Percentiles rank a stretch among this genome's conserved stretches.
Conservation (phyloP, 352 stramenopile genomes). For the Globisporangium paddicum region DNA sequence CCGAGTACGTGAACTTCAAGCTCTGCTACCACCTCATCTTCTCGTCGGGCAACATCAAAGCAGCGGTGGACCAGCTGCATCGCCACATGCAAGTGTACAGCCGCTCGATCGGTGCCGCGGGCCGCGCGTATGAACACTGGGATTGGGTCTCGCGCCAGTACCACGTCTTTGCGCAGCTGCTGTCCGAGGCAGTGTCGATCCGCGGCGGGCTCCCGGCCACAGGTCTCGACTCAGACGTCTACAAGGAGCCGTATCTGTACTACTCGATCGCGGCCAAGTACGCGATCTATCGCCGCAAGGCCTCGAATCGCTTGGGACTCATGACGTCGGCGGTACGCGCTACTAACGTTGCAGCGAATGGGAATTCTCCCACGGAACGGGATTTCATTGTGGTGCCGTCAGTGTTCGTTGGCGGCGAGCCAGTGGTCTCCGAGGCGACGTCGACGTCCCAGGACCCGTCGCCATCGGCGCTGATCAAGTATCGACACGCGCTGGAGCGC, state of each 20-base stretch:
- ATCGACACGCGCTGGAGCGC: slow-evolving; percentile 56
- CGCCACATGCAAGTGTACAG: slow-evolving; percentile 73
- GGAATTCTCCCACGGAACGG: slow-evolving; percentile 26
- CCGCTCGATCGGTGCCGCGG: slow-evolving; percentile 38
- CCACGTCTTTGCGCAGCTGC: slow-evolving; percentile 82
- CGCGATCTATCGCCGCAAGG: slow-evolving; percentile 65
- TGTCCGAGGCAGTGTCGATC: slow-evolving; percentile 68
- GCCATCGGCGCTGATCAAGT: slow-evolving; percentile 52
- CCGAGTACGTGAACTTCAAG: slow-evolving; percentile 87
- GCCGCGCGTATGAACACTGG: slow-evolving; percentile 79
- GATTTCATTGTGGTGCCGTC: slow-evolving; percentile 75
- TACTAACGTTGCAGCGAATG: slow-evolving; percentile 1
- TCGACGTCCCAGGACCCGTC: slow-evolving; percentile 38
- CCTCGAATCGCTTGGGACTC: slow-evolving; percentile 53
- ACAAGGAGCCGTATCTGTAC: slow-evolving; percentile 88
- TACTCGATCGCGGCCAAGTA: slow-evolving; percentile 84
- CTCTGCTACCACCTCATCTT: slow-evolving; percentile 87
- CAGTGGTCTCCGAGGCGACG: slow-evolving; percentile 47
- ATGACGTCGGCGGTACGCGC: slow-evolving; percentile 7
- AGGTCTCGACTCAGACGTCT: slow-evolving; percentile 73
- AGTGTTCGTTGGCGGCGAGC: slow-evolving; percentile 64
- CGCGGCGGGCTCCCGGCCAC: slow-evolving; percentile 44
- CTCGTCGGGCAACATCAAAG: slow-evolving; percentile 79
- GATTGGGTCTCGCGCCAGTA: slow-evolving; percentile 84
- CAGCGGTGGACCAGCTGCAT: slow-evolving; percentile 79